Percentiles rank a stretch among this genome's conserved stretches.
phyloP scores from a whole-genome alignment of 2,329 filamentous ascomycete genomes.

The Moelleriella libera region DNA sequence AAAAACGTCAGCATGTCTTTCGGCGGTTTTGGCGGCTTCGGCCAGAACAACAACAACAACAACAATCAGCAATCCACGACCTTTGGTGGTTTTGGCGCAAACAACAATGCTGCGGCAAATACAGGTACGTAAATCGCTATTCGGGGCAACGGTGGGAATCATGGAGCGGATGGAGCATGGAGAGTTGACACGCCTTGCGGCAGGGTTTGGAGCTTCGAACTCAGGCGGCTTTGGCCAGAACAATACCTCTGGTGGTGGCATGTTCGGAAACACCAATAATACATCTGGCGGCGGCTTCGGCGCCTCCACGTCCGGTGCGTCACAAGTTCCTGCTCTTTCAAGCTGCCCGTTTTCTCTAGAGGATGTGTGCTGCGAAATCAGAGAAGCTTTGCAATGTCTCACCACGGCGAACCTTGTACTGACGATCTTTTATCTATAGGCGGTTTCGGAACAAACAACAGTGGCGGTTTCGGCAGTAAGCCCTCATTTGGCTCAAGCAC shows the following conservation, averaged over 20 bases:
- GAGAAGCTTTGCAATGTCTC: neutral
- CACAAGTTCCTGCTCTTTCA: neutral
- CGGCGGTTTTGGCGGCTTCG: constrained; percentile 42
- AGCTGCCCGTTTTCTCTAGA: neutral
- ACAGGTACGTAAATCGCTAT: constrained; percentile 33
- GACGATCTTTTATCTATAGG: constrained; percentile 8
- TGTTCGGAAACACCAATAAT: constrained; percentile 27
- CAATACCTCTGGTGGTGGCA: constrained; percentile 17
- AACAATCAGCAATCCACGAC: constrained; percentile 22
- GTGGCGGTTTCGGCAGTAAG: constrained; percentile 27
- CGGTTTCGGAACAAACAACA: constrained; percentile 22
- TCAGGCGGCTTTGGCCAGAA: constrained; percentile 28
- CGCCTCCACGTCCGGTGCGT: constrained; percentile 16
- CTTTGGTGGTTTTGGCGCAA: constrained; percentile 45
- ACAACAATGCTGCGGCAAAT: constrained; percentile 19
- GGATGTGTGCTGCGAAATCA: neutral
- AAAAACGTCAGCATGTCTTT: constrained; percentile 35
- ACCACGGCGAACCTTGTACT: neutral
- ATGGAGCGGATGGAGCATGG: constrained; percentile 7
- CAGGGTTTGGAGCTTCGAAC: constrained; percentile 19
- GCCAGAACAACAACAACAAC: constrained; percentile 32
- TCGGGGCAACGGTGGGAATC: neutral
- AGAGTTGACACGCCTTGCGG: constrained; percentile 10
- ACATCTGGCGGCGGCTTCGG: constrained; percentile 21
- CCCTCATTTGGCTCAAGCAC: constrained; percentile 35